phyloP scores from a whole-genome alignment of 164 flowering plant species.

The Macadamia integrifolia region DNA sequence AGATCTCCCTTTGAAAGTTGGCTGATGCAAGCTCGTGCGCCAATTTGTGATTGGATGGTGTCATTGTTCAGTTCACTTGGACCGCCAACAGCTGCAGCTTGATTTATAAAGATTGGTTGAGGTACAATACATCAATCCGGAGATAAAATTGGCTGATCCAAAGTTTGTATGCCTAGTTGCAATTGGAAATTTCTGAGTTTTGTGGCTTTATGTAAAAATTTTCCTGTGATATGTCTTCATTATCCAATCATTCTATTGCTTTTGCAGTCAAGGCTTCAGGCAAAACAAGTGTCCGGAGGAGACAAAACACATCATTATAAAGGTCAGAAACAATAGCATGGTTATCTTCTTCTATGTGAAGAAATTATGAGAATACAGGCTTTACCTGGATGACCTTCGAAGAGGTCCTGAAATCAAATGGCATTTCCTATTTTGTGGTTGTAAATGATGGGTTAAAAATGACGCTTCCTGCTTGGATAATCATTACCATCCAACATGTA shows the following conservation, averaged over 20 bases:
- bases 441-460: too few relatives aligned
- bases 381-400: background rate
- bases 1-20: too few relatives aligned
- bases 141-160: background rate
- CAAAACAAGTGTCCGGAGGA: constrained; percentile 59
- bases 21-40: too few relatives aligned
- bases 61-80: too few relatives aligned
- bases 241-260: constrained; percentile 9
- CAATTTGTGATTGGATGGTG: too few relatives aligned
- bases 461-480: background rate
- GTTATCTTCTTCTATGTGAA: background rate
- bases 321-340: constrained; percentile 39
- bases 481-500: background rate
- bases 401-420: background rate
- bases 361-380: too few relatives aligned
- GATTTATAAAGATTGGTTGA: too few relatives aligned
- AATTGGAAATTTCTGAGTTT: background rate
- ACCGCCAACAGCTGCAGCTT: too few relatives aligned
- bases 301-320: constrained; percentile 72
- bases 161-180: background rate
- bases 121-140: too few relatives aligned
- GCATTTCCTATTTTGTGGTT: background rate
- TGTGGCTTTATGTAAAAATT: background rate
- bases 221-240: background rate
- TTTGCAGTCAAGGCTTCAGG: constrained; percentile 93